Conservation (phyloP, 1,284 basidiomycete species). For the Butyriboletus appendiculatus region DNA sequence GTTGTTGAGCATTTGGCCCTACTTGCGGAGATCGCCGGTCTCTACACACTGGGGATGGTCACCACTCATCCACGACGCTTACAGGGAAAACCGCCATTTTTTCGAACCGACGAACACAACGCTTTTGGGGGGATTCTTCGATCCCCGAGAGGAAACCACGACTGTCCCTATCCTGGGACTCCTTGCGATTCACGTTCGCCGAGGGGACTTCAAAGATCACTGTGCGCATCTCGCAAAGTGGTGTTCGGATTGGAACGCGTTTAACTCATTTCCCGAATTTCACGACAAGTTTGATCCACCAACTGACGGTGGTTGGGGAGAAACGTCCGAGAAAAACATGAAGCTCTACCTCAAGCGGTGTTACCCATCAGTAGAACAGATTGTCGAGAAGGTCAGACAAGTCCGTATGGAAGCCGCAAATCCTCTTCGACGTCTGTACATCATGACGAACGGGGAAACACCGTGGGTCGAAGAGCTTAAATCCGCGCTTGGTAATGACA, state of each 20-base stretch:
- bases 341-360: slow-evolving; percentile 41
- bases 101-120: slow-evolving; percentile 26
- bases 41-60: slow-evolving; percentile 43
- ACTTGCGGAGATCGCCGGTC: slow-evolving; percentile 40
- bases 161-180: slow-evolving; percentile 38
- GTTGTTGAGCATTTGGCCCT: slow-evolving; percentile 39
- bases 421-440: slow-evolving; percentile 40
- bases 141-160: not conserved
- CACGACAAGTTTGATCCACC: slow-evolving; percentile 39
- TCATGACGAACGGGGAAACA: slow-evolving; percentile 56
- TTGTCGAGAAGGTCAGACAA: slow-evolving; percentile 38
- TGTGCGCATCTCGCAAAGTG: slow-evolving; percentile 48
- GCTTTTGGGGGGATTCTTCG: slow-evolving; percentile 2
- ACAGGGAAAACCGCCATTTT: slow-evolving; percentile 35
- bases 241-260: slow-evolving; percentile 42
- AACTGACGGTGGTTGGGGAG: slow-evolving; percentile 15
- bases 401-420: slow-evolving; percentile 29
- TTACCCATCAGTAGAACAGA: slow-evolving; percentile 42
- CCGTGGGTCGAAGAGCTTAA: slow-evolving; percentile 50
- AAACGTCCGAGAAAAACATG: slow-evolving; percentile 23
- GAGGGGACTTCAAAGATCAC: slow-evolving; percentile 59
- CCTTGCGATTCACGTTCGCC: slow-evolving; percentile 58
- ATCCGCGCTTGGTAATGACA: slow-evolving; percentile 33
- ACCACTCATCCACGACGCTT: slow-evolving; percentile 38
- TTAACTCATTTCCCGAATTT: slow-evolving; percentile 43